Evolutionary conservation across 345 rosid genomes (phyloP).

Genomic region (Bruguiera parviflora): DNA sequence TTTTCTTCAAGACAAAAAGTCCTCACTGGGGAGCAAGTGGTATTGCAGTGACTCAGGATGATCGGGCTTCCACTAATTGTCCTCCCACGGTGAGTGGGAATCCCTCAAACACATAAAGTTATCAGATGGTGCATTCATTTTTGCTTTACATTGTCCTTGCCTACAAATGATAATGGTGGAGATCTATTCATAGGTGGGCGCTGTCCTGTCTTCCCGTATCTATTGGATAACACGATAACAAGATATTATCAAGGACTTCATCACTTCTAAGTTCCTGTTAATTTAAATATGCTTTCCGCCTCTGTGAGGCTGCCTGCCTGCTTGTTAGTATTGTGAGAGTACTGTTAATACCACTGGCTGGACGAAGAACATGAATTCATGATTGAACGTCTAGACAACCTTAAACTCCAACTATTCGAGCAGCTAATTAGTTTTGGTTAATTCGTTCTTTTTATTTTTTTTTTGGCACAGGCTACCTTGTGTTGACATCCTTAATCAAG

Average conservation of each 20-base stretch:
- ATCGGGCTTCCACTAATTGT: conserved; percentile 10
- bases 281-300: neutral
- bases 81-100: conserved; percentile 12
- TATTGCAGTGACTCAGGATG: conserved; percentile 1
- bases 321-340: neutral
- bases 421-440: neutral
- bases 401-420: neutral
- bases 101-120: neutral
- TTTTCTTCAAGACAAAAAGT: neutral
- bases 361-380: neutral
- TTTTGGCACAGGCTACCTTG: neutral
- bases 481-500: neutral
- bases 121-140: neutral
- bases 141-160: conserved; percentile 11
- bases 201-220: neutral
- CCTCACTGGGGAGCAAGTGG: neutral
- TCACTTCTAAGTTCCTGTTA: neutral
- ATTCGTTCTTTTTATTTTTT: neutral
- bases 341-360: neutral
- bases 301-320: neutral
- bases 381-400: neutral
- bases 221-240: neutral
- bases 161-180: neutral
- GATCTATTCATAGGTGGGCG: neutral
- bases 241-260: neutral